Evolutionary conservation across 371 early-diverging fungal genomes (phyloP).

Genomic region (Circinella umbellata): DNA sequence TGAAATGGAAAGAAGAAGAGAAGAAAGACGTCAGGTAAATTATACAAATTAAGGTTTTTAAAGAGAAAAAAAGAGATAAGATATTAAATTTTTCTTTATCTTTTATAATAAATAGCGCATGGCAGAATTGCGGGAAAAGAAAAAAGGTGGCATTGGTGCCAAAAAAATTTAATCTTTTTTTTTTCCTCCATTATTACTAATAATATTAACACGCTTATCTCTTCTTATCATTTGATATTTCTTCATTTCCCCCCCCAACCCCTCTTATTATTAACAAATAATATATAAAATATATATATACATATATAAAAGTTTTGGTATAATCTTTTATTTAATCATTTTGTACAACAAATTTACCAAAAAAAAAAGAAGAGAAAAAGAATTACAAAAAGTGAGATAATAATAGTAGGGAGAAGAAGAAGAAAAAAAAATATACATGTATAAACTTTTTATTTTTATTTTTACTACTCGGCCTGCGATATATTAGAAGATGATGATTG

Average conservation of each 20-base stretch:
- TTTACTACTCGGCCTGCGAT: neutral
- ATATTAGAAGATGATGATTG: neutral
- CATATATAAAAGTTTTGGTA: neutral
- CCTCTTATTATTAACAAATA: too few species aligned
- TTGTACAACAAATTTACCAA: neutral
- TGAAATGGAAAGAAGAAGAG: slow-evolving; percentile 62
- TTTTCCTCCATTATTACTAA: neutral
- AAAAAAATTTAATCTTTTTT: slow-evolving; percentile 25
- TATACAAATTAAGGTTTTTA: too few species aligned
- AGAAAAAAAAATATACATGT: neutral
- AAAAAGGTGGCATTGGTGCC: slow-evolving; percentile 50
- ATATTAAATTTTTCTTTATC: too few species aligned
- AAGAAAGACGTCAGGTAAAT: slow-evolving; percentile 62
- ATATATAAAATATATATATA: too few species aligned
- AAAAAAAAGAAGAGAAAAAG: too few species aligned
- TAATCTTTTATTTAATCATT: neutral
- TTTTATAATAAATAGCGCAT: slow-evolving; percentile 33
- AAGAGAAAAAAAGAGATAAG: too few species aligned
- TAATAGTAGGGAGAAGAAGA: neutral
- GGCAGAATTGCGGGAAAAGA: slow-evolving; percentile 59
- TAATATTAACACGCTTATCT: neutral
- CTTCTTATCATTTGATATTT: neutral
- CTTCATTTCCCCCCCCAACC: neutral
- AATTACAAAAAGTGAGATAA: too few species aligned
- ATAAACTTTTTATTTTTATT: neutral